Percentiles rank a stretch among this genome's conserved stretches.
Evolutionary conservation across 805 yeast species (phyloP).

Genomic region (Monosporozyma aerobia): DNA sequence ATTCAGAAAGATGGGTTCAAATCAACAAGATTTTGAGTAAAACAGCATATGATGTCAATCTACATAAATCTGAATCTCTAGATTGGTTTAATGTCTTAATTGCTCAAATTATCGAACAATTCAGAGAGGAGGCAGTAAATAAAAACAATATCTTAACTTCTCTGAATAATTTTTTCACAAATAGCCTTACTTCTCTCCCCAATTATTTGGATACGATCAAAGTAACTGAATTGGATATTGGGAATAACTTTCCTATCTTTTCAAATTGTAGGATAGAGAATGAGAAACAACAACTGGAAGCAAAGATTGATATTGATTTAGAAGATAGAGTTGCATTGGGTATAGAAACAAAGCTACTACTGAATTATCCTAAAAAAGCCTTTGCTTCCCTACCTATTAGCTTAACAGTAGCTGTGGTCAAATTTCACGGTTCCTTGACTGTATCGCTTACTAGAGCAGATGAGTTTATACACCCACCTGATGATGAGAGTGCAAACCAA

Average conservation of each 20-base stretch:
- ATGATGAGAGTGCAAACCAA: slow-evolving; percentile 1
- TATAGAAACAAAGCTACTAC: slow-evolving; percentile 64
- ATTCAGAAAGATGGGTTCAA: slow-evolving; percentile 18
- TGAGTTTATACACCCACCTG: slow-evolving; percentile 18
- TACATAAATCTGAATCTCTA: slow-evolving; percentile 79
- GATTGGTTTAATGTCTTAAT: slow-evolving; percentile 96
- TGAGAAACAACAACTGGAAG: slow-evolving; percentile 49
- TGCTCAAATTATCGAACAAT: slow-evolving; percentile 82
- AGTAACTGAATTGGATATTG: slow-evolving; percentile 80
- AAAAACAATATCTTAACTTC: slow-evolving; percentile 80
- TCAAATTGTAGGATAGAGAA: slow-evolving; percentile 80
- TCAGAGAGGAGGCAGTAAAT: slow-evolving; percentile 78
- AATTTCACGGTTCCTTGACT: slow-evolving; percentile 84
- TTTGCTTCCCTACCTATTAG: slow-evolving; percentile 84
- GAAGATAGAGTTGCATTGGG: slow-evolving; percentile 82
- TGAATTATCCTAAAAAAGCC: slow-evolving; percentile 75
- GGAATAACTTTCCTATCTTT: slow-evolving; percentile 91
- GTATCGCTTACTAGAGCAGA: slow-evolving; percentile 49
- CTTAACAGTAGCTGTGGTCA: slow-evolving; percentile 75
- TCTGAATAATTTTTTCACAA: slow-evolving; percentile 52
- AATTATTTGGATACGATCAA: slow-evolving; percentile 70
- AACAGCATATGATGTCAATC: slow-evolving; percentile 83
- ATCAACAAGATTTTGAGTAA: slow-evolving; percentile 64
- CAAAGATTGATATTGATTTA: slow-evolving; percentile 83
- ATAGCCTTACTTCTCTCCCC: slow-evolving; percentile 43